Conservation (phyloP, 2,329 filamentous ascomycete genomes). For the Penicillium decumbens region DNA sequence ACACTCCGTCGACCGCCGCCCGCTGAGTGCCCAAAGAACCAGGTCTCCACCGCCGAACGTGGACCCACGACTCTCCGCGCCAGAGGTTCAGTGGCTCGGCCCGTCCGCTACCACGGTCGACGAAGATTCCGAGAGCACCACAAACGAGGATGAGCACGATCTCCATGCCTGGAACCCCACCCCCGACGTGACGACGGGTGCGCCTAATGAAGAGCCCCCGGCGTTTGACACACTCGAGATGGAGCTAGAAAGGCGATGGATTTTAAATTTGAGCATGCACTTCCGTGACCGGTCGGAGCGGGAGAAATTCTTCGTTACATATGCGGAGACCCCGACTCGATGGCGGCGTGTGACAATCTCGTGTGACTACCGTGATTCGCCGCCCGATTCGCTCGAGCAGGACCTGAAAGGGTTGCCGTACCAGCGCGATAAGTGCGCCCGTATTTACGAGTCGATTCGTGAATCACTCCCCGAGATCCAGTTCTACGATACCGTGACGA, state of each 20-base stretch:
- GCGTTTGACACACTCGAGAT: slow-evolving; percentile 55
- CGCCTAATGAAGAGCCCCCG: slow-evolving; percentile 17
- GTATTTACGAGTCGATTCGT: slow-evolving; percentile 90
- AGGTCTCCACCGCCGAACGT: slow-evolving; percentile 40
- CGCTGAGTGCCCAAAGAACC: slow-evolving; percentile 43
- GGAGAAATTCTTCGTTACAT: slow-evolving; percentile 98
- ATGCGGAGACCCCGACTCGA: slow-evolving; percentile 69
- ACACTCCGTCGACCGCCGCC: slow-evolving; percentile 53
- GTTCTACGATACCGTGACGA: slow-evolving; percentile 94
- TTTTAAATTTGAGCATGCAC: slow-evolving; percentile 96
- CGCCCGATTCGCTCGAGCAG: slow-evolving; percentile 75
- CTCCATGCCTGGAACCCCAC: slow-evolving; percentile 27
- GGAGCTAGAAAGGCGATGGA: slow-evolving; percentile 86
- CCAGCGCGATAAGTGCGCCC: slow-evolving; percentile 85
- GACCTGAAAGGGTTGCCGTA: slow-evolving; percentile 73
- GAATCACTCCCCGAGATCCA: slow-evolving; percentile 90
- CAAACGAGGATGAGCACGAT: slow-evolving; percentile 26
- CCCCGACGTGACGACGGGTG: slow-evolving; percentile 22
- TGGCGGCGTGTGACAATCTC: slow-evolving; percentile 92
- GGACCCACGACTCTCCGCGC: slow-evolving; percentile 38
- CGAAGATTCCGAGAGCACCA: slow-evolving; percentile 22
- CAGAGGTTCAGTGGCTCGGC: slow-evolving; percentile 39
- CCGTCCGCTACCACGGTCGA: slow-evolving; percentile 33
- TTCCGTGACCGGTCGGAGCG: slow-evolving; percentile 88
- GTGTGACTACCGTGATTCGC: slow-evolving; percentile 80